Evolutionary conservation across 2,329 filamentous ascomycete species (phyloP), one percentile per base, ranked within the genome.

Genomic region (Talaromyces marneffei): DNA sequence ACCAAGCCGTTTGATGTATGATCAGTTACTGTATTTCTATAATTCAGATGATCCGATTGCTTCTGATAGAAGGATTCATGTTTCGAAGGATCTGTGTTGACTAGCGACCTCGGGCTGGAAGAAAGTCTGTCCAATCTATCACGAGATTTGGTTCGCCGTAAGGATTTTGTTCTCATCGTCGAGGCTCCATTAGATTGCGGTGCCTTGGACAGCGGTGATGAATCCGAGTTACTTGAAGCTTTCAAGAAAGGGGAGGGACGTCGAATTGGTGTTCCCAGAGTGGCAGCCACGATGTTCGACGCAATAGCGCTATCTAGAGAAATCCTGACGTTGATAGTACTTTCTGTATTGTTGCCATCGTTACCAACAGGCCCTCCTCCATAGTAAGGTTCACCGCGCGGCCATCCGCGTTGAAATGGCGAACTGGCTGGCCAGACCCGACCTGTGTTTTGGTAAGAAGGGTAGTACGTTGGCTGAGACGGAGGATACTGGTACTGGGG

Each of bases 71-170:
- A 59, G 6, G 39, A 48, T 20, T 44, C 44, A 48, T 58, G 23
- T 25, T 46, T 54, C 25, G 55, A 31, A 12, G 37, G 42, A 27
- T 62, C 54, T 4, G 46, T 57, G 23, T 54, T 39, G 12, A 48
- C 46, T 18, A 37, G 6, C 2, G 48, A 52, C 33, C 44, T 53
- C 16, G 50, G 56, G n/a, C 55, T 59, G 20, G 52, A 35, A 29
- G 58, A 55, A n/a, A 58, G 50, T 37, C 31, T 58, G 20, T 62
- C 57, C 23, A 62, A 23, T 9, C 57, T 29, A 14, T 62, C 60
- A 40, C 60, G 56, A n/a, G 60, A 62, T 48, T 50, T 50, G 3
- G 60, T 37, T 62, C 60, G 60, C 18, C 60, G 60, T 18, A 62
- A 46, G 20, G 60, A 62, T 40, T 50, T 59, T 29, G 56, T 59